Conservation (phyloP, 139 green algal genomes). For the Closterium sp. region DNA sequence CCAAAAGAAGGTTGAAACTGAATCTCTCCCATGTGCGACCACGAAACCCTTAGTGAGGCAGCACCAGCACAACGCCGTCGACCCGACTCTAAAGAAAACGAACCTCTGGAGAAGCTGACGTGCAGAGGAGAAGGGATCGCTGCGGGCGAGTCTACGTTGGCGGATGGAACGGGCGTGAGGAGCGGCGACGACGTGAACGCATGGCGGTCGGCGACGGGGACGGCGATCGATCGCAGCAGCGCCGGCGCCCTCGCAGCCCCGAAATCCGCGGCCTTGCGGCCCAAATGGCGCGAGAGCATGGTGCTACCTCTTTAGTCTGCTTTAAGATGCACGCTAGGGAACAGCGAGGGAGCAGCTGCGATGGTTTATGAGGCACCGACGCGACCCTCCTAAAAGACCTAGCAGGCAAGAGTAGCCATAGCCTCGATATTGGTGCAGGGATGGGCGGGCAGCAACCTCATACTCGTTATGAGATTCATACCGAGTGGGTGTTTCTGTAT, state of each 20-base stretch:
- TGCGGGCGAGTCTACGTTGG: neutral
- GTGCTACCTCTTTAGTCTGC: neutral
- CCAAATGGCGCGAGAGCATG: neutral
- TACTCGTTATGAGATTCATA: neutral
- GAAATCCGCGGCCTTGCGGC: neutral
- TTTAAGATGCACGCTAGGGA: neutral
- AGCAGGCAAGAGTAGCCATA: neutral
- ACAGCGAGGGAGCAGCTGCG: neutral
- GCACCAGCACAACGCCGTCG: neutral
- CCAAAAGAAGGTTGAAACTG: too few relatives aligned
- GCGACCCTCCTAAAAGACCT: neutral
- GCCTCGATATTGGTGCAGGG: neutral
- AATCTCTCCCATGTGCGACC: too few relatives aligned
- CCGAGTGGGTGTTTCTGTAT: neutral
- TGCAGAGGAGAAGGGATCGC: neutral
- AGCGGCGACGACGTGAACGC: neutral
- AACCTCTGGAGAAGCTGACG: neutral
- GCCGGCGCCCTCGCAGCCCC: too few relatives aligned
- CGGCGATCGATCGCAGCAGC: neutral
- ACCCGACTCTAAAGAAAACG: neutral
- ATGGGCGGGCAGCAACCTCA: neutral
- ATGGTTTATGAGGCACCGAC: neutral
- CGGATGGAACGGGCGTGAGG: neutral
- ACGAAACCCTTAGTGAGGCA: neutral
- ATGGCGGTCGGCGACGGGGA: neutral